Base-by-base conservation (phyloP, 768 basidiomycete genomes). In the Boletus reticuloceps region DNA sequence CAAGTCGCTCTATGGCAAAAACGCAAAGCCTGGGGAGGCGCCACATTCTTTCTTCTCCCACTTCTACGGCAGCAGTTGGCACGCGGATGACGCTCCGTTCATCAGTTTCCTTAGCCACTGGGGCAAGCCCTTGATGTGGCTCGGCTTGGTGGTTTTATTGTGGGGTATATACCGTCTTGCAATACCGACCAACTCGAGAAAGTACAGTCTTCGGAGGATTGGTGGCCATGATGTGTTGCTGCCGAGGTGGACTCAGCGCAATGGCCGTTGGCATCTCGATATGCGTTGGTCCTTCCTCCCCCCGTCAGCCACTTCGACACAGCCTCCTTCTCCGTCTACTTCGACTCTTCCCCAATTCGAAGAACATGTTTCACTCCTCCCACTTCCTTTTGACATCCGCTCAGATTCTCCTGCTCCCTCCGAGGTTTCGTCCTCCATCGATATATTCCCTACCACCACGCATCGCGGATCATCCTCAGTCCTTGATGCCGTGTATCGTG, bases 31-130 rank as follows among this genome's bases (percentile, higher is more conserved):
- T 45, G 84, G 76, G 39, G 89, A 94, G 62, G 91, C 90, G 0
- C 92, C 93, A 1, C 82, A 95, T 65, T 84, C 94, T 7, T 98
- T 94, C 82, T 98, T 98, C 73, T 81, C 85, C n/a, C 96, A 99
- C 71, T 96, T 85, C 76, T 99, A 98, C 64, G 96, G 94, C 31
- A 97, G 94, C 67, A 94, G 91, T 64, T 99, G 96, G 96, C 96
- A 99, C 66, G 87, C 94, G 6, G 94, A 96, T 65, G 96, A 99
- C 70, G 97, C 96, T 29, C 92, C 88, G n/a, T 97, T 98, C 75
- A 94, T 98, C 66, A 83, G 85, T 42, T 98, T 98, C 77, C 79
- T 98, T 50, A 90, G 83, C 39, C 79, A 81, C 22, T 95, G 92
- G 86, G 96, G 96, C 54, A 94, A 91, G 68, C 76, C 68, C 39